Evolutionary conservation across 2,329 filamentous ascomycete genomes (phyloP).

Genomic region (Scedosporium apiospermum): DNA sequence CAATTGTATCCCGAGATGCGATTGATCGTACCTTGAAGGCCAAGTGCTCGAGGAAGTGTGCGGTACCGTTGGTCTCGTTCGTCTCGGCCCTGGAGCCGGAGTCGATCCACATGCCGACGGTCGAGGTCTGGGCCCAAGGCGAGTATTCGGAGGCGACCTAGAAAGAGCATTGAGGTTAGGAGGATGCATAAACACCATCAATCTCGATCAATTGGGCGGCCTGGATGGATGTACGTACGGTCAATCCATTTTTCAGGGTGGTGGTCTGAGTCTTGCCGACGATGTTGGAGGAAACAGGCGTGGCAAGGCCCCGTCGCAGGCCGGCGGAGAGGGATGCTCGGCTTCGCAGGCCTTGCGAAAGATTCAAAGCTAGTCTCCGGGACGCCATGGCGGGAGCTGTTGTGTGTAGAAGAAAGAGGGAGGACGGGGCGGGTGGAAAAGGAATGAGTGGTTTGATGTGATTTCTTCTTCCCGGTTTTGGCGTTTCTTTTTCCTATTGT

Average conservation of each 20-base stretch:
- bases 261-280: slow-evolving; percentile 88
- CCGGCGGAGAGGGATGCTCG: slow-evolving; percentile 74
- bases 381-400: slow-evolving; percentile 69
- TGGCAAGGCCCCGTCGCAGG: slow-evolving; percentile 80
- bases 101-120: slow-evolving; percentile 98
- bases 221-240: slow-evolving; percentile 44
- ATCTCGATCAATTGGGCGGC: slow-evolving; percentile 16
- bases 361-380: slow-evolving; percentile 91
- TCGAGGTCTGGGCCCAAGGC: slow-evolving; percentile 95
- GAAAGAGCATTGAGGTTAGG: slow-evolving; percentile 3
- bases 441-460: slow-evolving; percentile 13
- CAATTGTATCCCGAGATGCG: background rate
- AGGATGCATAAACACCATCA: background rate
- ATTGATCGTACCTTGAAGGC: slow-evolving; percentile 79
- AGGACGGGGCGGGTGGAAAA: slow-evolving; percentile 3
- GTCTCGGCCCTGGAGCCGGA: slow-evolving; percentile 97
- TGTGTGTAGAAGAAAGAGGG: slow-evolving; percentile 31
- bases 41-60: slow-evolving; percentile 98
- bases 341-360: slow-evolving; percentile 81
- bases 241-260: slow-evolving; percentile 94
- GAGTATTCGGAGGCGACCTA: slow-evolving; percentile 98
- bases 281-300: slow-evolving; percentile 54
- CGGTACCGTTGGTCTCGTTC: slow-evolving; percentile 96
- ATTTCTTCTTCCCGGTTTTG: slow-evolving; percentile 30
- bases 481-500: background rate